Evolutionary conservation across 2,329 filamentous ascomycete species (phyloP).

Genomic region (Fusarium newnesense): DNA sequence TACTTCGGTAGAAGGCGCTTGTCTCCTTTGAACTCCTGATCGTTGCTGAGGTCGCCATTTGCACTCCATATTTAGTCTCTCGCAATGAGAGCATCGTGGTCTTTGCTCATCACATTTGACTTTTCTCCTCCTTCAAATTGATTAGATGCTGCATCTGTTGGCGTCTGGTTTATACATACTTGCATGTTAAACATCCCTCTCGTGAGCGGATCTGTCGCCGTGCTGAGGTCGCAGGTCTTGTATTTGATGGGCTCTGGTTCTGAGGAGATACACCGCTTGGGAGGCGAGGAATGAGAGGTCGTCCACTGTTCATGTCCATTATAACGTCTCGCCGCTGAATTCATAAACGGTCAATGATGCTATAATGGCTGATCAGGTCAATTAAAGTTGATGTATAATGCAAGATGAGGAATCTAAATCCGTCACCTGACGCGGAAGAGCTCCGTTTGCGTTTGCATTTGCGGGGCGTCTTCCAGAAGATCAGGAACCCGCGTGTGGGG

Average conservation of each 20-base stretch:
- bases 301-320: slow-evolving; percentile 28
- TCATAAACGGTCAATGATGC: background rate
- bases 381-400: slow-evolving; percentile 9
- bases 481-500: slow-evolving; percentile 2
- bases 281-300: slow-evolving; percentile 35
- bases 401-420: background rate
- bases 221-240: slow-evolving; percentile 27
- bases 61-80: slow-evolving; percentile 62
- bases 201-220: slow-evolving; percentile 42
- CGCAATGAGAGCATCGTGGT: slow-evolving; percentile 62
- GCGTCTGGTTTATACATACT: slow-evolving; percentile 44
- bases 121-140: slow-evolving; percentile 54
- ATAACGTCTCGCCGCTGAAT: background rate
- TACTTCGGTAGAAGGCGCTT: slow-evolving; percentile 10
- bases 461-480: slow-evolving; percentile 23
- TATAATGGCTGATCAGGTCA: background rate
- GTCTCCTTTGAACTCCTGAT: slow-evolving; percentile 35
- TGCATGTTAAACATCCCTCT: slow-evolving; percentile 56
- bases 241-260: slow-evolving; percentile 7
- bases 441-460: slow-evolving; percentile 22
- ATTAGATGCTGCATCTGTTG: background rate
- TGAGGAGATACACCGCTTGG: slow-evolving; percentile 20
- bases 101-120: slow-evolving; percentile 63
- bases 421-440: slow-evolving; percentile 28
- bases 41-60: slow-evolving; percentile 56